Evolutionary conservation across 306 rosid species (phyloP), one percentile per base, ranked within the genome.

Genomic region (Luffa aegyptiaca): DNA sequence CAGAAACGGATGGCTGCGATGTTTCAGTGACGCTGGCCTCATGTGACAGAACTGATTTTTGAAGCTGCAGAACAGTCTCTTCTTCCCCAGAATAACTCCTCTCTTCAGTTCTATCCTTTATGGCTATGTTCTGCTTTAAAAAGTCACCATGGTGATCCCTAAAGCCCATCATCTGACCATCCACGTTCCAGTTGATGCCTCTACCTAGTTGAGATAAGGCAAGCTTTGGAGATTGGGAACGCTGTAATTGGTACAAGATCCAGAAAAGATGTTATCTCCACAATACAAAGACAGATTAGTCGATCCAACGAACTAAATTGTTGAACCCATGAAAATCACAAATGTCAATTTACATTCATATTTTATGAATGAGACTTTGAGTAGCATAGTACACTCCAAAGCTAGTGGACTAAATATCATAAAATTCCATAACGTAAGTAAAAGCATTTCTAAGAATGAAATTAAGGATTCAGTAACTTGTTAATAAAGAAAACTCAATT

Each of bases 141-240:
- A 45, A 79, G 41, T 84, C 85, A 81, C 76, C 76, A 26, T 79
- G 90, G 80, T 82, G 84, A 69, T 86, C 84, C 11, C 84, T 89
- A 37, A 90, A 87, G 31, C 87, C 89, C 70, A 86, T 76, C 81
- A 88, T 80, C 82, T 83, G 81, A 55, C 80, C 81, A 75, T 82
- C 87, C 37, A 89, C 80, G 59, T 81, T 85, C 84, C 85, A 89
- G 81, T 84, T 90, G 80, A 87, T 85, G 48, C 81, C 86, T 69
- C 86, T 86, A 78, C 90, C 96, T 52, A 84, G 88, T 52, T 86
- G 87, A 26, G 90, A 85, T 64, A 89, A 85, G 4, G 90, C 92
- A 81, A 83, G 88, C 55, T 85, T 84, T 16, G 91, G 80, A 11
- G 53, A 85, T 61, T 84, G 82, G 4, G 76, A 82, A 78, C 82